Evolutionary conservation across 177 flowering plant species (phyloP).

Genomic region (Vitis hybrid): DNA sequence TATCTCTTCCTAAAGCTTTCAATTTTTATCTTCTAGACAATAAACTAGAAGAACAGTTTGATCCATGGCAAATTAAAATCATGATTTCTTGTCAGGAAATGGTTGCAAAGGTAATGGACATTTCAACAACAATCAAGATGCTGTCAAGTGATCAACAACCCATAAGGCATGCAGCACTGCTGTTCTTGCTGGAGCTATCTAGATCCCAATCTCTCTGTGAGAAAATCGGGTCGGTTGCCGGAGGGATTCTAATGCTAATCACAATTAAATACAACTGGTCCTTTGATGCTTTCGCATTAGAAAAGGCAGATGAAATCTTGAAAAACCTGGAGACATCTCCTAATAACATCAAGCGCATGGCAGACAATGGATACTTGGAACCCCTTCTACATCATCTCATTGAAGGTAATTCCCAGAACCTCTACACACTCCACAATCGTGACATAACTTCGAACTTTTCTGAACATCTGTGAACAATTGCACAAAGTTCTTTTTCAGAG

Average conservation of each 20-base stretch:
- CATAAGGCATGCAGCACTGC: conserved; percentile 49
- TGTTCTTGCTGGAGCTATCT: conserved; percentile 63
- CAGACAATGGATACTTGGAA: conserved; percentile 74
- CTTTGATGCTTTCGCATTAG: conserved; percentile 50
- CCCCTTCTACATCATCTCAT: conserved; percentile 65
- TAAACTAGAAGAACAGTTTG: background rate
- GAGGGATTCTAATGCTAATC: conserved; percentile 65
- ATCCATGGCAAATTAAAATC: background rate
- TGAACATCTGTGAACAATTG: background rate
- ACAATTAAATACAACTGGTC: conserved; percentile 43
- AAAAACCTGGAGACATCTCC: conserved; percentile 58
- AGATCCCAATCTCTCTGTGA: conserved; percentile 38
- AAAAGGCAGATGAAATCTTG: conserved; percentile 50
- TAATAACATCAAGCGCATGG: conserved; percentile 68
- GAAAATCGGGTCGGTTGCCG: conserved; percentile 53
- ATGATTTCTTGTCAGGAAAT: conserved; percentile 39
- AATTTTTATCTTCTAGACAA: background rate
- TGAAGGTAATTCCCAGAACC: conserved; percentile 43
- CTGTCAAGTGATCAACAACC: conserved; percentile 48
- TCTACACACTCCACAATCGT: background rate
- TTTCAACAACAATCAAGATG: conserved; percentile 42
- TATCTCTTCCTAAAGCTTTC: background rate
- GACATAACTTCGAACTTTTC: no score
- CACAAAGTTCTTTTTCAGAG: background rate
- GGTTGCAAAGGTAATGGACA: conserved; percentile 35